Evolutionary conservation across 140 eudicot genomes (phyloP).

Genomic region (Erigeron philadelphicus): DNA sequence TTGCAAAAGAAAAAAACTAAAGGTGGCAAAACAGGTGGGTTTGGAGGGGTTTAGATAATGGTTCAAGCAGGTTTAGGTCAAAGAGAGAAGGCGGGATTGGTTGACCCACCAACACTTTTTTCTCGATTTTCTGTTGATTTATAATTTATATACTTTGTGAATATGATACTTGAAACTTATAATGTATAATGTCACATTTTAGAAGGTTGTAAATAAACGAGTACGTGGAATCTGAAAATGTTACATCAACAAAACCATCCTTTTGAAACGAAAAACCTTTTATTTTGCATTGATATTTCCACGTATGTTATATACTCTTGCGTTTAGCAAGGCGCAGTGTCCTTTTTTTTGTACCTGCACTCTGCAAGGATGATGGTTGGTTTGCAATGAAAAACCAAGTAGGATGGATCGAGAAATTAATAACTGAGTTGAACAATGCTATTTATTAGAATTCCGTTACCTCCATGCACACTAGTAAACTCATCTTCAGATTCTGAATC

Average conservation of each 20-base stretch:
- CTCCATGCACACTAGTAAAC: conserved; percentile 72
- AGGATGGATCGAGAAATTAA: conserved; percentile 14
- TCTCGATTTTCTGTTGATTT: neutral
- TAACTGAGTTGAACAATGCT: neutral
- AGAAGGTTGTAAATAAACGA: neutral
- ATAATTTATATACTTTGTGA: too few relatives aligned
- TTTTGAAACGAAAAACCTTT: neutral
- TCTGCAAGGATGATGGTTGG: neutral
- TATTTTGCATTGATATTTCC: neutral
- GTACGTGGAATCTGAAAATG: neutral
- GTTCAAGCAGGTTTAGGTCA: neutral
- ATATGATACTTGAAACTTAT: too few relatives aligned
- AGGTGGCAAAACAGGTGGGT: neutral
- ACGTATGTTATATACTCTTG: neutral
- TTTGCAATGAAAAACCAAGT: conserved; percentile 16
- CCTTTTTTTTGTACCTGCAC: neutral
- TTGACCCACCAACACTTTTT: neutral
- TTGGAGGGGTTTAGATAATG: neutral
- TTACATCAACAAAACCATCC: neutral
- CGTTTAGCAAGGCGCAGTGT: neutral
- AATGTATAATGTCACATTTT: neutral
- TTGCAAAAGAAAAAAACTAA: neutral
- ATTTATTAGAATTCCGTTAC: conserved; percentile 31
- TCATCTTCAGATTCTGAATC: conserved; percentile 81
- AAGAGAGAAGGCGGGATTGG: neutral